These are phyloP conservation scores for Quercus aquifolioides DNA, from an alignment of 306 rosid species.

Conservation along the genomic window DNA sequence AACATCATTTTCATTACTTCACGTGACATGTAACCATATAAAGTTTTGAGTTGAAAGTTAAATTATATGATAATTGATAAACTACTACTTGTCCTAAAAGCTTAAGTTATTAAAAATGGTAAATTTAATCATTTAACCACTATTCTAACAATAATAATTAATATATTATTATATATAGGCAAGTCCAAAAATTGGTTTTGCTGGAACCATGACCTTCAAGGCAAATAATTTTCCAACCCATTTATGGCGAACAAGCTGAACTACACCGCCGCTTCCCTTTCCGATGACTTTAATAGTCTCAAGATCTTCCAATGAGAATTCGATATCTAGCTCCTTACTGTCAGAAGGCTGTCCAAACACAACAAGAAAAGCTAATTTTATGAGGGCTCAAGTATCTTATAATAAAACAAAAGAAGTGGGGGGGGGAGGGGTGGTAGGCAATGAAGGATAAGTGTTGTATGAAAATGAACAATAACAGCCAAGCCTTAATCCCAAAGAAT, in stretches of 20 bases:
- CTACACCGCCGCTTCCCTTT: slow-evolving; percentile 96
- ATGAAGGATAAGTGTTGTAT: background rate
- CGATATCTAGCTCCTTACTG: slow-evolving; percentile 65
- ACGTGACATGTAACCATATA: slow-evolving; percentile 5
- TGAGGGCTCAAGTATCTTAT: slow-evolving; percentile 18
- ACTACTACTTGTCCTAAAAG: too few relatives aligned
- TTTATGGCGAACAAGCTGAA: slow-evolving; percentile 95
- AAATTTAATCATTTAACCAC: too few relatives aligned
- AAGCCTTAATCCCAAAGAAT: background rate
- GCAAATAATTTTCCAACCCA: slow-evolving; percentile 90
- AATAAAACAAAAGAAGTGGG: background rate
- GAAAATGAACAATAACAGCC: background rate
- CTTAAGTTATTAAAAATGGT: too few relatives aligned
- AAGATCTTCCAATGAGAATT: slow-evolving; percentile 79
- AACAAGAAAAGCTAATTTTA: slow-evolving; percentile 1
- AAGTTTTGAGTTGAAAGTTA: slow-evolving; percentile 1
- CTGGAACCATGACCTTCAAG: slow-evolving; percentile 62
- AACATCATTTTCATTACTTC: background rate
- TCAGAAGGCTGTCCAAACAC: slow-evolving; percentile 64
- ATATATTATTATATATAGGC: background rate
- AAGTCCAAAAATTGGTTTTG: slow-evolving; percentile 16
- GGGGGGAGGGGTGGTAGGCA: too few relatives aligned
- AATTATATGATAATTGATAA: background rate
- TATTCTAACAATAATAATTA: background rate
- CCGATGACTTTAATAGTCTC: slow-evolving; percentile 93